Base-by-base conservation (phyloP, 768 basidiomycete genomes). In the Mycena sanguinolenta region DNA sequence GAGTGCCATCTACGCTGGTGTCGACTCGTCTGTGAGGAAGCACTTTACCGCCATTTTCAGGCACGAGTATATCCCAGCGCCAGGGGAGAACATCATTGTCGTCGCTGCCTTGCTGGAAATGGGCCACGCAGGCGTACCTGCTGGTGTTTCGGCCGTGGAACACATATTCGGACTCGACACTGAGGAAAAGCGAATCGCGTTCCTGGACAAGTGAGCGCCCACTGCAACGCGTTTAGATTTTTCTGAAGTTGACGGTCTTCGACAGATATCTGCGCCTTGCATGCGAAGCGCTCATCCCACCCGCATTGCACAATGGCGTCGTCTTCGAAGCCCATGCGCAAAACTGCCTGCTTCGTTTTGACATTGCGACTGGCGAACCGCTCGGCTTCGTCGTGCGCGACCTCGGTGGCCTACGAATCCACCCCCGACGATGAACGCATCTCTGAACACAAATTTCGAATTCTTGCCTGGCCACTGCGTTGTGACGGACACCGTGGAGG, bases 321-420 rank as follows among this genome's bases (percentile, higher is more conserved):
- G 85, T 86, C 9, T 88, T 90, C 60, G 89, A 90, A 77, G 89
- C 88, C 13, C 89, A 90, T 75, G 87, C 88, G 2, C 89, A 90
- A 69, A 90, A 89, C 73, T 81, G 86, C 21, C 83, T 88, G 9
- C 82, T 83, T 42, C 86, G 88, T 25, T 83, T 88, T 63, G 82
- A 87, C 67, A 69, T 75, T 2, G 62, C 75, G 16, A 85, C 86
- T 2, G 82, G 84, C 36, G 81, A 81, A 58, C 79, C 85, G 12
- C 77, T 80, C 21, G 88, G 88, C 21, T 89, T 90, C 74, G 82
- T 89, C 34, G 73, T 89, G 64, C 87, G 89, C 38, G 89, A 90
- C 73, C 82, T 90, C 21, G 88, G 88, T 8, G 89, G 89, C 9
- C 79, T 90, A 65, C 84, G 88, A 3, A 84, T 90, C 32, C 86